Evolutionary conservation across 2,329 filamentous ascomycete species (phyloP).

Genomic region (Salinomyces thailandicus): DNA sequence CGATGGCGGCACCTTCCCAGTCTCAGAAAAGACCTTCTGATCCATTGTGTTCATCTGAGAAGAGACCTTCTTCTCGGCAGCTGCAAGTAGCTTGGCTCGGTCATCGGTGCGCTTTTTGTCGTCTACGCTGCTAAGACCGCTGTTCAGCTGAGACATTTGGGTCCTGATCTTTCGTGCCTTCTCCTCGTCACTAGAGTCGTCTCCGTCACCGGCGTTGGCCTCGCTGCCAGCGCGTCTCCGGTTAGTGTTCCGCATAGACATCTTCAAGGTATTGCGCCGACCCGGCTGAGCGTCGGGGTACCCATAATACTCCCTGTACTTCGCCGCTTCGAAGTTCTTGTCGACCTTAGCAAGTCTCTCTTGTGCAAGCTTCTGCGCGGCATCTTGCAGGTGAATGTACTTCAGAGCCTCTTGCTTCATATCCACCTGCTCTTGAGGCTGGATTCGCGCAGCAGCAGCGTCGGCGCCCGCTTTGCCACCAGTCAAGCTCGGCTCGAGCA

Average conservation of each 20-base stretch:
- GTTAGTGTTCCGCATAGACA: conserved; percentile 46
- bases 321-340: conserved; percentile 51
- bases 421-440: conserved; percentile 29
- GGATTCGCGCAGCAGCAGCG: conserved; percentile 16
- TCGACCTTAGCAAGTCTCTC: conserved; percentile 74
- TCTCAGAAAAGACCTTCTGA: conserved; percentile 64
- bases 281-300: conserved; percentile 48
- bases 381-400: conserved; percentile 64
- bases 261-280: conserved; percentile 18
- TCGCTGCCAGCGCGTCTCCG: conserved; percentile 58
- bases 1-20: conserved; percentile 59
- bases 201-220: conserved; percentile 34
- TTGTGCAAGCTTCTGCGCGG: conserved; percentile 74
- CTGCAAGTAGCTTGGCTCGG: conserved; percentile 62
- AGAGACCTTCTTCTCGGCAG: conserved; percentile 78
- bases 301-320: conserved; percentile 70
- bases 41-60: conserved; percentile 71
- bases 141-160: conserved; percentile 71
- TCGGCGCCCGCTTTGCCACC: conserved; percentile 14
- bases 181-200: conserved; percentile 46
- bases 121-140: conserved; percentile 57
- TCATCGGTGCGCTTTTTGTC: conserved; percentile 64
- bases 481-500: conserved; percentile 12
- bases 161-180: conserved; percentile 62
- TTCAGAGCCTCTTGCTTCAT: conserved; percentile 43